phyloP scores from a whole-genome alignment of 345 rosid genomes.

The Pugionium cornutum region DNA sequence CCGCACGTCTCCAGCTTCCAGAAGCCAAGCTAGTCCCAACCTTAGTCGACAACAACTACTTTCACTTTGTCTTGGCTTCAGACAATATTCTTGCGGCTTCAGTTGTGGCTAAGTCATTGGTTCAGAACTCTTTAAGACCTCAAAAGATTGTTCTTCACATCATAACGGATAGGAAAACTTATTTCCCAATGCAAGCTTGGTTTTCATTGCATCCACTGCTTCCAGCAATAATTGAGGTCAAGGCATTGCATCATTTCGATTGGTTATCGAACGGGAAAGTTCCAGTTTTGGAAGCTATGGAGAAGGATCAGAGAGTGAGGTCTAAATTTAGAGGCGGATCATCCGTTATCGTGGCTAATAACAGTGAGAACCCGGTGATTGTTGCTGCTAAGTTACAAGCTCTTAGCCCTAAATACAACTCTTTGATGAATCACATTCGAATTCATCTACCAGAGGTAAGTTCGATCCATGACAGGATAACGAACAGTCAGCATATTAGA shows the following conservation, averaged over 20 bases:
- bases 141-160: constrained; percentile 75
- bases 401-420: constrained; percentile 91
- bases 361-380: constrained; percentile 67
- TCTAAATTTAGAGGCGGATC: constrained; percentile 93
- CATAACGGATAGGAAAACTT: constrained; percentile 89
- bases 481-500: background rate
- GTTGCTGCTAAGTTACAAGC: constrained; percentile 94
- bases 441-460: constrained; percentile 92
- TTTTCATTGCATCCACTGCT: constrained; percentile 79
- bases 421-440: constrained; percentile 90
- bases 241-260: constrained; percentile 95
- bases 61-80: constrained; percentile 83
- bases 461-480: background rate
- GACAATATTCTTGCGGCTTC: constrained; percentile 94
- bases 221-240: constrained; percentile 89
- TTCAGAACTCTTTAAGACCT: constrained; percentile 63
- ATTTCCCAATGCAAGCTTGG: constrained; percentile 99
- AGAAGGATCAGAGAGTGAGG: constrained; percentile 85
- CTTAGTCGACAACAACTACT: constrained; percentile 78
- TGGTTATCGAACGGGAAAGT: constrained; percentile 95
- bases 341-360: constrained; percentile 71
- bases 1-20: constrained; percentile 94
- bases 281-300: constrained; percentile 97
- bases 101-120: constrained; percentile 79
- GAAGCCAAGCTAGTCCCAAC: constrained; percentile 74